A percentile compares a stretch with the other conserved stretches of the same genome.
phyloP scores from a whole-genome alignment of 2,329 filamentous ascomycete genomes.

The Monilinia fructigena region DNA sequence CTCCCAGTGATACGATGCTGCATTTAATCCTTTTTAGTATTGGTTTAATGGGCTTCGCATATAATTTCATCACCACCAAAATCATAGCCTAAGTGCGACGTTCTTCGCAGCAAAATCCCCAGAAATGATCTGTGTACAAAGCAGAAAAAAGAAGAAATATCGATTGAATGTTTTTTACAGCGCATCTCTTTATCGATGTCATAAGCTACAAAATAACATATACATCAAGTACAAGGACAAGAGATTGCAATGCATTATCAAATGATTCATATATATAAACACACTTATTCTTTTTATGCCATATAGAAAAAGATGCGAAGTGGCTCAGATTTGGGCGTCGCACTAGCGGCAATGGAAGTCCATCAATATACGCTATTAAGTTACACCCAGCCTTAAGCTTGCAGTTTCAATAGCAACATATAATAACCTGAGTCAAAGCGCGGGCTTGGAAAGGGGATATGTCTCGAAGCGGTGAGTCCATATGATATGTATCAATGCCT shows the following conservation, averaged over 20 bases:
- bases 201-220: not conserved
- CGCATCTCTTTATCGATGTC: not conserved
- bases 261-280: not conserved
- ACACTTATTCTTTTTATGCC: not conserved
- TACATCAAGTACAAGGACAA: not conserved
- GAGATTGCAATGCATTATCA: not conserved
- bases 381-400: not conserved
- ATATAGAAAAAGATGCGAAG: not conserved
- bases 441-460: not conserved
- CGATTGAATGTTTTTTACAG: not conserved
- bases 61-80: not conserved
- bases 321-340: not conserved
- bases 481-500: not conserved
- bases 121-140: not conserved
- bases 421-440: not conserved
- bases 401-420: not conserved
- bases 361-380: not conserved
- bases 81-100: not conserved
- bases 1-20: not conserved
- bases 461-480: slow-evolving; percentile 1
- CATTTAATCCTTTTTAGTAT: not conserved
- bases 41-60: not conserved
- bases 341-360: not conserved
- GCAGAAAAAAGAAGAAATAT: not conserved
- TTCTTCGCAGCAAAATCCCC: too few relatives aligned